Evolutionary conservation across 2,329 filamentous ascomycete species (phyloP).

Genomic region (Penicillium sp.): DNA sequence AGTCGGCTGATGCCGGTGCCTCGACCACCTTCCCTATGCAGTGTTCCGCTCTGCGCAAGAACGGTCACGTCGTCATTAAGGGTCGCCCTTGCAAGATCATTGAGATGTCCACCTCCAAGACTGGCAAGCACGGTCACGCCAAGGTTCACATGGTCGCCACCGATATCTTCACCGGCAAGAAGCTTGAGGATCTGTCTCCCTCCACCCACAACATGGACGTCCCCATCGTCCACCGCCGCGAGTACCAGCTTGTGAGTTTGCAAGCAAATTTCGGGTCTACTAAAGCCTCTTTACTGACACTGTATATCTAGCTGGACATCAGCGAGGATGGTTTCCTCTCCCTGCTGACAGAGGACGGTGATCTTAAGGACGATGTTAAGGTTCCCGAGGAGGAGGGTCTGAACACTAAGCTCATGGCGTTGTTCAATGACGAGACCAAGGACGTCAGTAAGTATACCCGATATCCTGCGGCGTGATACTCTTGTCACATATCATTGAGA

Average conservation of each 20-base stretch:
- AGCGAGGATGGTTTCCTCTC: constrained; percentile 92
- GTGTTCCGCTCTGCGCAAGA: constrained; percentile 99
- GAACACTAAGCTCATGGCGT: constrained; percentile 79
- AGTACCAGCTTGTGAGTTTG: constrained; percentile 86
- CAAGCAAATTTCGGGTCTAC: neutral
- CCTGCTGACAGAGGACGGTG: constrained; percentile 83
- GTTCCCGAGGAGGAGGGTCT: constrained; percentile 78
- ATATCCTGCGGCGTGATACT: neutral
- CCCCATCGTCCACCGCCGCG: constrained; percentile 83
- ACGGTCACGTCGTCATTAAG: constrained; percentile 98
- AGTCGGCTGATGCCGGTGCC: constrained; percentile 92
- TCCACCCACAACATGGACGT: constrained; percentile 90
- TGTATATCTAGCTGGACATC: constrained; percentile 71
- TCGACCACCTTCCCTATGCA: constrained; percentile 96
- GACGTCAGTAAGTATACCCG: constrained; percentile 74
- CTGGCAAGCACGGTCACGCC: constrained; percentile 99
- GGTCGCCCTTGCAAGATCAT: constrained; percentile 99
- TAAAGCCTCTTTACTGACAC: neutral
- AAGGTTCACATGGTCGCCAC: constrained; percentile 98
- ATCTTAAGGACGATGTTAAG: constrained; percentile 93
- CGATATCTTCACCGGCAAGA: constrained; percentile 99
- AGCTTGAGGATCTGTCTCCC: constrained; percentile 97
- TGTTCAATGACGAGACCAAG: constrained; percentile 82
- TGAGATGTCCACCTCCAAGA: constrained; percentile 99
- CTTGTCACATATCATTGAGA: neutral